A percentile compares a stretch with the other conserved stretches of the same genome.
phyloP scores from a whole-genome alignment of 192 early-diverging fungal species.

The Glomus cerebriforme region DNA sequence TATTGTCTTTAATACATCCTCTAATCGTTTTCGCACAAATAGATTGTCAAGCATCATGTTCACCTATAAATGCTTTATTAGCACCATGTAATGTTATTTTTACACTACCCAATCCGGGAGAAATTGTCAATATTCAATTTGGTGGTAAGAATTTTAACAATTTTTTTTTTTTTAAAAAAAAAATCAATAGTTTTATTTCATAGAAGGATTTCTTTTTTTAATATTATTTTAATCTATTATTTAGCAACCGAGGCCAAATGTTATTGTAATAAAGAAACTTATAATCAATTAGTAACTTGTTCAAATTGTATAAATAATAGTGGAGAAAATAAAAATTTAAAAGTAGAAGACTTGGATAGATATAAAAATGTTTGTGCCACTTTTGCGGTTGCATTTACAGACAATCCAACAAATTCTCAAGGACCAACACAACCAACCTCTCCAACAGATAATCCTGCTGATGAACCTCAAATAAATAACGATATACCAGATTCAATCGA shows the following conservation, averaged over 20 bases:
- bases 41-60: background rate
- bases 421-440: too few species aligned
- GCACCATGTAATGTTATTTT: background rate
- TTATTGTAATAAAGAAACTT: background rate
- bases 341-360: background rate
- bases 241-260: background rate
- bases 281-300: background rate
- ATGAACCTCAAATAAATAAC: too few species aligned
- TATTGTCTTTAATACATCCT: background rate
- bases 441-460: too few species aligned
- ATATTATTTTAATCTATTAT: background rate
- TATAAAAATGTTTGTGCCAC: background rate
- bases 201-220: background rate
- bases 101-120: background rate
- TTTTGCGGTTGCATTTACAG: background rate
- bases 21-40: background rate
- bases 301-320: background rate
- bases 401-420: too few species aligned
- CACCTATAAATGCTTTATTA: background rate
- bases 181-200: background rate
- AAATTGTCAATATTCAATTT: background rate
- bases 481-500: too few species aligned
- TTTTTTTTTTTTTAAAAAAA: too few species aligned
- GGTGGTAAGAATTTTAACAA: background rate
- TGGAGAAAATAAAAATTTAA: background rate